Base-by-base conservation (phyloP, 2,329 filamentous ascomycete species). In the Epichloe coenophiala region DNA sequence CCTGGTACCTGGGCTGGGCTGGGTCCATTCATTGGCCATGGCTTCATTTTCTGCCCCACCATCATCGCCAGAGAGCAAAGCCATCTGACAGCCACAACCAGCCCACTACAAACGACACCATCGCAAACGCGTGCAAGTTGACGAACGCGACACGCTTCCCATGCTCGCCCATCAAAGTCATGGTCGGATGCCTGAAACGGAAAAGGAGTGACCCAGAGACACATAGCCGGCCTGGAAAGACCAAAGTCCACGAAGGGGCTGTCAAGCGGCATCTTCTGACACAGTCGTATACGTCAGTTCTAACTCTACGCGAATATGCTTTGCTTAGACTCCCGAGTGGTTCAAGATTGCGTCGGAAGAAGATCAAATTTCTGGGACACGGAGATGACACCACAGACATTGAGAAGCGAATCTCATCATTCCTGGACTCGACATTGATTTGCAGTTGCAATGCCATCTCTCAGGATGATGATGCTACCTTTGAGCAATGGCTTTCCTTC, bases 391-490 rank as follows among this genome's bases (percentile, higher is more conserved):
- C 51, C 19, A 48, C 54, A 21, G 65, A 67, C 8, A 40, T 61
- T 6, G 72, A 77, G 53, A 55, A 58, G 15, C 65, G 63, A 33
- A 62, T 90, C 11, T 72, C 71, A 4, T 61, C 62, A 2, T 65
- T 91, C 27, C 77, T 95, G 36, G 86, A 93, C 65, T 75, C 74
- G 1, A 82, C 80, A 1, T 64, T 93, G 15, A 75, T 95, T 40
- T 85, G 84, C 36, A 64, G 74, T 47, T 54, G 64, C 36, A 64
- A 68, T 19, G 56, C 61, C 6, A 49, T 50, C 19, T 47, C 35
- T 35, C 50, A 42, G 12, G 41, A 38, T 5, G 51, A 62, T 57
- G 68, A 71, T 35, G 63, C 67, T 42, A 71, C 77, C 40, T 72
- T 73, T 65, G 68, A 75, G 54, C 73, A 79, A 57, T 83, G 81